A percentile compares a stretch with the other conserved stretches of the same genome.
phyloP scores from a whole-genome alignment of 805 yeast species.

The Yueomyces sp. region DNA sequence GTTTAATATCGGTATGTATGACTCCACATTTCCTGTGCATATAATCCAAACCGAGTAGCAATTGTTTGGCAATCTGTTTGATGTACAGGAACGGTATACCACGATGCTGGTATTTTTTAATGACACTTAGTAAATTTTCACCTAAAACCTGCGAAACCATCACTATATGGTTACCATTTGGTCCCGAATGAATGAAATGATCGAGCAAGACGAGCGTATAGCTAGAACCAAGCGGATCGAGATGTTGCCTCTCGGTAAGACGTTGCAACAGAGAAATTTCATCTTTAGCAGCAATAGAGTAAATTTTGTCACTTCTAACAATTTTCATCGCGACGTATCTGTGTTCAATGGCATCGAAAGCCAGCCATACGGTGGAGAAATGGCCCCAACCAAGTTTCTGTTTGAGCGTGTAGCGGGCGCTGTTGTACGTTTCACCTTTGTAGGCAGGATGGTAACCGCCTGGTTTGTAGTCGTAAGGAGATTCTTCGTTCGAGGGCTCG shows the following conservation, averaged over 20 bases:
- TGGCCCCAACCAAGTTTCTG: slow-evolving; percentile 99
- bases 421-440: slow-evolving; percentile 74
- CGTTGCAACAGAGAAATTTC: slow-evolving; percentile 71
- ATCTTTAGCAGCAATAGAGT: slow-evolving; percentile 88
- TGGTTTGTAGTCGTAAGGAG: slow-evolving; percentile 65
- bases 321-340: slow-evolving; percentile 88
- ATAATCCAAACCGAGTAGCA: slow-evolving; percentile 51
- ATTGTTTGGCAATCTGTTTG: slow-evolving; percentile 70
- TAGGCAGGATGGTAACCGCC: slow-evolving; percentile 96
- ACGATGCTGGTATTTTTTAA: slow-evolving; percentile 61
- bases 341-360: slow-evolving; percentile 38
- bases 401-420: slow-evolving; percentile 62
- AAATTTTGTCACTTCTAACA: slow-evolving; percentile 81
- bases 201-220: slow-evolving; percentile 74
- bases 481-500: slow-evolving; percentile 53
- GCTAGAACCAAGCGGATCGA: slow-evolving; percentile 40
- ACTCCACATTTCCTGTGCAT: slow-evolving; percentile 54
- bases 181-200: slow-evolving; percentile 75
- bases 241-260: slow-evolving; percentile 36
- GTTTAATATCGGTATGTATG: slow-evolving; percentile 58
- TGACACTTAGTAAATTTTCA: slow-evolving; percentile 77
- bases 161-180: slow-evolving; percentile 84
- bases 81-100: slow-evolving; percentile 70
- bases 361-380: slow-evolving; percentile 91
- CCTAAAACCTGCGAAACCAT: slow-evolving; percentile 98